These are phyloP conservation scores for Zygoascus bituminiphila DNA, from an alignment of 805 yeast species.

Conservation along the genomic window DNA sequence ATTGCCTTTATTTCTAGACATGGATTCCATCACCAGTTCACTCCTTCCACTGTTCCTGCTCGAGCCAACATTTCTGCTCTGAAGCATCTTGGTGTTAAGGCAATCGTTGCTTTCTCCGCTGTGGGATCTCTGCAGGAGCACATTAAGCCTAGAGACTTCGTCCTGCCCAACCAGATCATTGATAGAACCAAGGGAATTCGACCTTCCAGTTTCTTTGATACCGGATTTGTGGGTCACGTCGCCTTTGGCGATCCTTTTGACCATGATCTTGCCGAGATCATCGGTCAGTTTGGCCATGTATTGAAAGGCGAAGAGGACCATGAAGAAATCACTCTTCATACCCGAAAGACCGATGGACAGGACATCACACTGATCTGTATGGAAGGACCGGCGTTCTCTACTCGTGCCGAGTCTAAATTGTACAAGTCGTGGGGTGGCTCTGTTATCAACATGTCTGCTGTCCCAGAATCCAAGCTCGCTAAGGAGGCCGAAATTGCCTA, in stretches of 20 bases:
- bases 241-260: constrained; percentile 98
- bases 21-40: constrained; percentile 78
- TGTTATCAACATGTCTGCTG: constrained; percentile 91
- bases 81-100: constrained; percentile 77
- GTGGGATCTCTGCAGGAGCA: constrained; percentile 90
- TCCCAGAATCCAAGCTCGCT: constrained; percentile 97
- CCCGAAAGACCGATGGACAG: constrained; percentile 54
- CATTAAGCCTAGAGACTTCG: constrained; percentile 91
- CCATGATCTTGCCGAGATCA: constrained; percentile 53
- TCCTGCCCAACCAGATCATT: constrained; percentile 90
- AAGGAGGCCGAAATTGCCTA: constrained; percentile 95
- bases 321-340: constrained; percentile 48
- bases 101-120: constrained; percentile 86
- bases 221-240: constrained; percentile 94
- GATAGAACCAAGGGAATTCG: constrained; percentile 96
- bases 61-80: constrained; percentile 95
- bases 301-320: constrained; percentile 41
- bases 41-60: constrained; percentile 89
- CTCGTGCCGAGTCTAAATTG: constrained; percentile 89
- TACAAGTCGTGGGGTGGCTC: constrained; percentile 87
- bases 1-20: constrained; percentile 95
- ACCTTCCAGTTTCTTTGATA: constrained; percentile 79
- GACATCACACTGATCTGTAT: constrained; percentile 86
- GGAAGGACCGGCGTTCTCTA: constrained; percentile 99
- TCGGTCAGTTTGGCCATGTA: constrained; percentile 50